Evolutionary conservation across 495 filamentous ascomycete genomes (phyloP).

Genomic region (Penicillium bialowiezense): DNA sequence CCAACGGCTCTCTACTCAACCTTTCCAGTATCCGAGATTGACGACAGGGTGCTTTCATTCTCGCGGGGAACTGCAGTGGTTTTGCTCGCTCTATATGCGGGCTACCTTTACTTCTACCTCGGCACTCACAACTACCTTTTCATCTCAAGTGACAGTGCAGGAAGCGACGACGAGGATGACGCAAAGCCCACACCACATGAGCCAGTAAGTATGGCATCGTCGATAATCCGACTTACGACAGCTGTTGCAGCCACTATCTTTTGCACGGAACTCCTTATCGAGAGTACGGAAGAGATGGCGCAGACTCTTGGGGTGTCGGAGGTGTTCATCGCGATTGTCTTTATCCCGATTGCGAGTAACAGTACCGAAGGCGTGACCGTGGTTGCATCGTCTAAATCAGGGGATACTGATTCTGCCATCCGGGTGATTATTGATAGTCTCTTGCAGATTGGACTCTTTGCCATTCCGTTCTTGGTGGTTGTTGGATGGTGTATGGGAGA

Average conservation of each 20-base stretch:
- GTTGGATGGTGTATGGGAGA: constrained; percentile 36
- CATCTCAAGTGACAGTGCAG: constrained; percentile 27
- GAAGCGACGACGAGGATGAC: constrained; percentile 8
- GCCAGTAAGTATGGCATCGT: neutral
- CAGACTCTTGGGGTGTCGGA: constrained; percentile 8
- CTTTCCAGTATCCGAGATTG: constrained; percentile 24
- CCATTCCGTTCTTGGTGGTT: constrained; percentile 36
- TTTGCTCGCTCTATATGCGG: constrained; percentile 62
- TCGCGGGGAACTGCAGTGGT: constrained; percentile 37
- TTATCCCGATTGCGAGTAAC: constrained; percentile 29
- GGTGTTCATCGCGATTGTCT: constrained; percentile 25
- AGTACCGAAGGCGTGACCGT: constrained; percentile 23
- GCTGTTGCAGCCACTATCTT: constrained; percentile 20
- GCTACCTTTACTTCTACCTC: constrained; percentile 59
- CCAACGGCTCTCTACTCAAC: constrained; percentile 27
- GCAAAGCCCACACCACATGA: neutral
- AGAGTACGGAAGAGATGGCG: constrained; percentile 16
- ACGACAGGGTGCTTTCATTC: constrained; percentile 44
- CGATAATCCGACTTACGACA: constrained; percentile 32
- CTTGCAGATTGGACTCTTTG: constrained; percentile 33
- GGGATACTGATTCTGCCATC: constrained; percentile 28
- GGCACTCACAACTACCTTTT: constrained; percentile 21
- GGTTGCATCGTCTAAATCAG: constrained; percentile 15
- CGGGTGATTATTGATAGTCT: constrained; percentile 23
- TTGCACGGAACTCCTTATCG: constrained; percentile 26